Base-by-base conservation (phyloP, 2,329 filamentous ascomycete species). In the Botrytis squamosa region DNA sequence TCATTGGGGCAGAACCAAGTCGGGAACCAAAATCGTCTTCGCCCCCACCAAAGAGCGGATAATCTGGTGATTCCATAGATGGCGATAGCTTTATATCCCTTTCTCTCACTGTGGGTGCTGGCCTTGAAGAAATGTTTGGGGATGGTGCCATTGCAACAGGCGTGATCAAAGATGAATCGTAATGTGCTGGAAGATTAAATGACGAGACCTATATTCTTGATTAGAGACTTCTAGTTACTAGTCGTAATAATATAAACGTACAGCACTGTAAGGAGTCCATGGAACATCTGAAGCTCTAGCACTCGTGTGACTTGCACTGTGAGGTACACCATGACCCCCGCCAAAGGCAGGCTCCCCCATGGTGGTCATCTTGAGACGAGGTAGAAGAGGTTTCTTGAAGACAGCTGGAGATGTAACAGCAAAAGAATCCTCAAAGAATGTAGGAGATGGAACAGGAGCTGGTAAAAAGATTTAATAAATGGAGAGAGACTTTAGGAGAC, bases 111-210 rank as follows among this genome's bases (percentile, higher is more conserved):
- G 74, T 36, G 16, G 69, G n/a, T 25, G 72, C 71, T 14, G 71
- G 33, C n/a, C 74, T 80, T 33, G 72, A 72, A 20, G 74, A 46
- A 14, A 78, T 70, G 4, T 71, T 57, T 40, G 77, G 75, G 63
- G 78, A 77, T 49, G 71, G 76, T 10, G 77, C 75, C 72, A 77
- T 75, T 10, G 79, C 77, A 20, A 80, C 72, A 8, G 80, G 80
- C 16, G 80, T 80, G 20, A 77, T 74, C 18, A 80, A 75, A 60
- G 76, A 74, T 9, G 76, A 76, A 63, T 79, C 79, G 75, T 78
- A 81, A 2, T 74, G 65, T 3, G 75, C 74, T 25, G 79, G 79
- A 55, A 80, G 66, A 64, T 80, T 80, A 70, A 80, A 80, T 5
- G 79, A 80, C 5, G 79, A 80, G 49, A 79, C 79, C 79, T 80